Evolutionary conservation across 1,284 basidiomycete species (phyloP).

Genomic region (Irpex sp.): DNA sequence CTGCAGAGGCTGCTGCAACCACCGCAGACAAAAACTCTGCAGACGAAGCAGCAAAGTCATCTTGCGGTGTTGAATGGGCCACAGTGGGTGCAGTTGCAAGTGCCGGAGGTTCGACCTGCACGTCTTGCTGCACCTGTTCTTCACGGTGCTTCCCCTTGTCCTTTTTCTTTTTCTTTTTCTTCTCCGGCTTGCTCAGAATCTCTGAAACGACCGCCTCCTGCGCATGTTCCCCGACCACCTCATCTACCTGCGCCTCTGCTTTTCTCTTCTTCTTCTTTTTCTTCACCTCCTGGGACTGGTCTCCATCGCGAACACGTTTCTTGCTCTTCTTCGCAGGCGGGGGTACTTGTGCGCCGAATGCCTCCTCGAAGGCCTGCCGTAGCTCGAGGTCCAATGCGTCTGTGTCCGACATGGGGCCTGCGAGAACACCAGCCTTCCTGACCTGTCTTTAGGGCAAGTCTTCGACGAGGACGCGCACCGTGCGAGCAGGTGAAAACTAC

Average conservation of each 20-base stretch:
- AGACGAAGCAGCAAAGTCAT: slow-evolving; percentile 17
- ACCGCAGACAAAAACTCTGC: slow-evolving; percentile 53
- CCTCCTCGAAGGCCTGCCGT: slow-evolving; percentile 40
- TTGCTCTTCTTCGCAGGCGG: slow-evolving; percentile 35
- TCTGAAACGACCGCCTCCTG: slow-evolving; percentile 11
- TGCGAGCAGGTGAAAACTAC: background rate
- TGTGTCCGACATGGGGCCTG: slow-evolving; percentile 13
- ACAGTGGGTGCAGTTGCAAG: background rate
- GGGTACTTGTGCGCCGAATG: slow-evolving; percentile 20
- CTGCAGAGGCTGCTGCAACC: slow-evolving; percentile 30
- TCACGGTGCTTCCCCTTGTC: slow-evolving; percentile 33
- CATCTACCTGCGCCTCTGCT: slow-evolving; percentile 15
- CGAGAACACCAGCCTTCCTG: slow-evolving; percentile 10
- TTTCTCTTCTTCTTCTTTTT: slow-evolving; percentile 27
- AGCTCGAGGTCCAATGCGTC: slow-evolving; percentile 28
- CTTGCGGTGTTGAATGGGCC: slow-evolving; percentile 23
- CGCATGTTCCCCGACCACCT: slow-evolving; percentile 8
- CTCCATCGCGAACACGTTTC: slow-evolving; percentile 31
- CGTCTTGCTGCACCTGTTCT: slow-evolving; percentile 14
- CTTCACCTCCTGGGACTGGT: slow-evolving; percentile 9
- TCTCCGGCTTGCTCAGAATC: slow-evolving; percentile 21
- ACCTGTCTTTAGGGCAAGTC: slow-evolving; percentile 29
- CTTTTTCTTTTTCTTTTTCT: slow-evolving; percentile 36
- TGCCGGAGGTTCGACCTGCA: slow-evolving; percentile 16
- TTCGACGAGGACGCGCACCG: background rate